Evolutionary conservation across 1,139 yeast genomes (phyloP), one percentile per base, ranked within the genome.

Genomic region (Taphrina deformans): DNA sequence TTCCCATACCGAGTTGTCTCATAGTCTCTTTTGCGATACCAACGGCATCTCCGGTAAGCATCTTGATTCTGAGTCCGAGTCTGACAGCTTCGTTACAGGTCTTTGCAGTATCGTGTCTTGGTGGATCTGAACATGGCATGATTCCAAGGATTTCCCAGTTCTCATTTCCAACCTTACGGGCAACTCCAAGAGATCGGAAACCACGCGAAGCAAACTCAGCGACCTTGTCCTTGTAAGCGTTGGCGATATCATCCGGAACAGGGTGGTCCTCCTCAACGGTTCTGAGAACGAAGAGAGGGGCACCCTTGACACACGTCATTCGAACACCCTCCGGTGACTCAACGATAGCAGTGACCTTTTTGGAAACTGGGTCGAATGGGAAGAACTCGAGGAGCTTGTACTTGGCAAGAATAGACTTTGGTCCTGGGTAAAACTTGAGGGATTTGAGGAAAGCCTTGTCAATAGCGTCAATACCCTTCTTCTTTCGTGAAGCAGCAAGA

Each of bases 401-500:
- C 79, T 84, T 83, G 72, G 86, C 79, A 74, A 85, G 80, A 73
- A 86, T 84, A 72, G 79, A 79, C 79, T 84, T 82, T 71, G 85
- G 85, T 75, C 85, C 80, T 75, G 88, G 88, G 79, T 84, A 84
- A 74, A 72, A 68, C 70, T 74, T 74, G 60, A 91, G 85, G 74
- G 97, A 87, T 80, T 91, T 91, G 79, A 92, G 83, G 91, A 91
- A 91, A 77, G 97, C 96, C 83, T 88, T 89, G 82, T 91, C 98
- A 77, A 91, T 91, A 75, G 97, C 97, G 81, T 91, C 97, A 78
- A 91, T 85, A 86, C 97, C 97, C 86, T 92, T 91, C 89, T 86
- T 89, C 91, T 91, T 91, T 85, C 98, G 88, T 71, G 97, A 89
- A 77, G 97, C 97, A 79, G 98, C 97, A 78, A 91, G 84, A 85